phyloP scores from a whole-genome alignment of 768 basidiomycete species.

The Inosperma sp. region DNA sequence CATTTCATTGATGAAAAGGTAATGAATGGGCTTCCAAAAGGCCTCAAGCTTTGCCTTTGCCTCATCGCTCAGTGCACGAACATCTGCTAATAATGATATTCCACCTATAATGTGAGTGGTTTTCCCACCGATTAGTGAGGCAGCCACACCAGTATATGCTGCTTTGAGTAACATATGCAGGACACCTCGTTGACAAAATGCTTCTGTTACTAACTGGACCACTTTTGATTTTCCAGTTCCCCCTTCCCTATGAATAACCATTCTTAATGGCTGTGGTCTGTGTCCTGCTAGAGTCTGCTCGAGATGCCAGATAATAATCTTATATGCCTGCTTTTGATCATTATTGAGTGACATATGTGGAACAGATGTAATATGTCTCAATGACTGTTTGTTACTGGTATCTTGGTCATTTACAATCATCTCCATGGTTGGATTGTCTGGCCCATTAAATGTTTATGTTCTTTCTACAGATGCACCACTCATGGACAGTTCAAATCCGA shows the following conservation, averaged over 20 bases:
- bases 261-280: slow-evolving; percentile 26
- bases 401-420: no score
- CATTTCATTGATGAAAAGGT: slow-evolving; percentile 37
- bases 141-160: slow-evolving; percentile 31
- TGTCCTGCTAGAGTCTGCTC: slow-evolving; percentile 1
- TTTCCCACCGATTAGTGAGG: neutral
- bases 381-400: no score
- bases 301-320: slow-evolving; percentile 19
- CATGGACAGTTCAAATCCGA: no score
- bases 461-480: no score
- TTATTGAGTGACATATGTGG: neutral
- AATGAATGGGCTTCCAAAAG: slow-evolving; percentile 23
- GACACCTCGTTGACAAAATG: slow-evolving; percentile 25
- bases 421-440: no score
- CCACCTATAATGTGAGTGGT: neutral
- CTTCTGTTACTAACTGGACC: slow-evolving; percentile 33
- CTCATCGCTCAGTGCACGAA: neutral
- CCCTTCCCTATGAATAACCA: slow-evolving; percentile 39
- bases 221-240: slow-evolving; percentile 42
- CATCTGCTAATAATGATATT: neutral
- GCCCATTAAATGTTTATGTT: no score
- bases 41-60: slow-evolving; percentile 23
- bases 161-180: slow-evolving; percentile 27
- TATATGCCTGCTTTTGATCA: slow-evolving; percentile 16
- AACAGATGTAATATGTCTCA: neutral